Percentiles rank a stretch among this genome's conserved stretches.
Conservation (phyloP, 148 eudicot species). For the Chenopodium berlandieri region DNA sequence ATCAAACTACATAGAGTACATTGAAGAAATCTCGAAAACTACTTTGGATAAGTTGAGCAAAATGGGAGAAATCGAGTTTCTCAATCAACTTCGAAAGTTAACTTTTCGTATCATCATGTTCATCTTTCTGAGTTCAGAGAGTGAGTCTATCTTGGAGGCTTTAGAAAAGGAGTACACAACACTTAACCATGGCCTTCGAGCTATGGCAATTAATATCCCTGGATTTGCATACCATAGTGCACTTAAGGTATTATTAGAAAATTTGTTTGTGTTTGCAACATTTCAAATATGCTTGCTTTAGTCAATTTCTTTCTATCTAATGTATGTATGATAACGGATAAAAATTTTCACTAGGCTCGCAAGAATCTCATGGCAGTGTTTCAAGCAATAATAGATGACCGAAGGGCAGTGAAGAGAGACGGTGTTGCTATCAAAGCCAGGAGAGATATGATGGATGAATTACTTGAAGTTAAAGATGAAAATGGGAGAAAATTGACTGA, state of each 20-base stretch:
- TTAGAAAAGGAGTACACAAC: slow-evolving; percentile 67
- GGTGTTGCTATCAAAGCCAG: slow-evolving; percentile 29
- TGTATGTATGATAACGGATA: neutral
- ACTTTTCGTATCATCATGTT: slow-evolving; percentile 73
- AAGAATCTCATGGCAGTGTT: slow-evolving; percentile 58
- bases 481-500: slow-evolving; percentile 67
- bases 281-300: neutral
- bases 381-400: slow-evolving; percentile 50
- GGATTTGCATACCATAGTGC: slow-evolving; percentile 83
- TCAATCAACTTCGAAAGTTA: slow-evolving; percentile 63
- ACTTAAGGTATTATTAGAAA: slow-evolving; percentile 46
- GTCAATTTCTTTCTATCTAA: neutral
- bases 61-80: slow-evolving; percentile 74
- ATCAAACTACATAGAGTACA: slow-evolving; percentile 55
- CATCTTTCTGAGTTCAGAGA: slow-evolving; percentile 78
- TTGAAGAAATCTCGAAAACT: slow-evolving; percentile 50
- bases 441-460: slow-evolving; percentile 84
- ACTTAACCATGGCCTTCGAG: slow-evolving; percentile 72
- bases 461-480: slow-evolving; percentile 68
- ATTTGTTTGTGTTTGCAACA: neutral
- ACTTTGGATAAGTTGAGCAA: slow-evolving; percentile 62
- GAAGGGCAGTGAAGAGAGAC: slow-evolving; percentile 40
- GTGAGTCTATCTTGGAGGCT: slow-evolving; percentile 56
- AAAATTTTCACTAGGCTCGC: slow-evolving; percentile 51
- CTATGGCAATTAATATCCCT: slow-evolving; percentile 79